Base-by-base conservation (phyloP, 352 stramenopile species). In the Pythium myriotylum region DNA sequence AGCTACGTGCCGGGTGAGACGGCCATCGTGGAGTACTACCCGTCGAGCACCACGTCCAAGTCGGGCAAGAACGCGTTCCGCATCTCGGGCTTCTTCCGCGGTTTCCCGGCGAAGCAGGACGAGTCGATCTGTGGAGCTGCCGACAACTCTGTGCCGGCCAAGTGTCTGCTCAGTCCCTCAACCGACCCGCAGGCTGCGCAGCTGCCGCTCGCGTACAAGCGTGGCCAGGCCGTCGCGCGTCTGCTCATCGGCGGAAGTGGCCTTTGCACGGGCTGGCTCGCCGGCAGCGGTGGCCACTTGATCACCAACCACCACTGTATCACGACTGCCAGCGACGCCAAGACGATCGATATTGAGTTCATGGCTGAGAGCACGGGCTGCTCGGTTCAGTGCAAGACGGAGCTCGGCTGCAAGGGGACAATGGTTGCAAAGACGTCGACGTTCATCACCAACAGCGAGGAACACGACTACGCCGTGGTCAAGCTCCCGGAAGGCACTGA, bases 261-360 rank as follows among this genome's bases (percentile, higher is more conserved):
- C 9, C 17, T 50, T 3, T 50, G 43, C 43, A 50, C 43, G 20
- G 43, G 43, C 22, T 50, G 43, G 43, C 22, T 50, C 20, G 22
- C 22, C 7, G 43, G 43, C 43, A 50, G 43, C 43, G 43, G 3
- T 69, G 60, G 39, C 1, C 79, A 92, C 59, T 20, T 92, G n/a
- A 72, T 91, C 64, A 91, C 83, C 8, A 91, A 91, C 68, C 60
- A 81, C 19, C 81, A 92, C 63, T 92, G 79, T 59, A 88, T 88
- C 39, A 73, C 16, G 27, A 64, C 20, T 4, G 43, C 32, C 61
- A 63, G 4, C 1, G 58, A 67, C 51, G 76, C 70, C 0, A 49
- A 61, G 0, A 55, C 54, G 19, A 81, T 70, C 9, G 76, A 91
- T 39, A 65, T 87, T 65, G 83, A 92, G 68, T 88, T 92, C 20